Conservation (phyloP, 257 asterid genomes). For the Solanum pennellii region DNA sequence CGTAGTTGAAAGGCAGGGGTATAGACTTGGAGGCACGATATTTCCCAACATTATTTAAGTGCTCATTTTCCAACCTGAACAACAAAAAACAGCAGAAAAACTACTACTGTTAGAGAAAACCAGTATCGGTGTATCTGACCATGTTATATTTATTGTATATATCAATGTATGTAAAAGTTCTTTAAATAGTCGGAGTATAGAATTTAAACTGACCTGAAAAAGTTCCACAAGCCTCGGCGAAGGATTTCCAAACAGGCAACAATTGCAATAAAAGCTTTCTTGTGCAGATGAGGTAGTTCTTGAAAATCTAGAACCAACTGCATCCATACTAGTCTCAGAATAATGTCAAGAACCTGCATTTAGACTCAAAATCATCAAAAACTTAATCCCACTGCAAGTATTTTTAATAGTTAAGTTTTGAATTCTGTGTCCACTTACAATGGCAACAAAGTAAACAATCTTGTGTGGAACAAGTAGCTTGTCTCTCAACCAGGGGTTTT, state of each 20-base stretch:
- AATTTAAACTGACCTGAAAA: conserved; percentile 50
- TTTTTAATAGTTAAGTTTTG: too few species aligned
- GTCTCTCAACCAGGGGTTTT: conserved; percentile 75
- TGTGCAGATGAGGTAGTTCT: conserved; percentile 35
- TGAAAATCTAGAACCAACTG: conserved; percentile 56
- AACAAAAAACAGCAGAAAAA: background rate
- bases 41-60: conserved; percentile 69
- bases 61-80: conserved; percentile 75
- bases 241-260: conserved; percentile 71
- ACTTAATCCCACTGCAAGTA: background rate
- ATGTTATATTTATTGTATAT: background rate
- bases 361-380: background rate
- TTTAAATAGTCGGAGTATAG: background rate
- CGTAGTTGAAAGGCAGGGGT: conserved; percentile 75
- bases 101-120: background rate
- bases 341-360: conserved; percentile 50
- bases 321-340: conserved; percentile 87
- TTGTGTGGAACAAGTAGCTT: conserved; percentile 55
- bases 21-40: conserved; percentile 60
- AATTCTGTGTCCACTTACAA: conserved; percentile 30
- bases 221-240: conserved; percentile 88
- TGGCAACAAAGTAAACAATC: conserved; percentile 56
- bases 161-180: background rate
- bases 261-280: conserved; percentile 37
- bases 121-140: background rate